Evolutionary conservation across 257 asterid species (phyloP).

Genomic region (Solanum rostratum): DNA sequence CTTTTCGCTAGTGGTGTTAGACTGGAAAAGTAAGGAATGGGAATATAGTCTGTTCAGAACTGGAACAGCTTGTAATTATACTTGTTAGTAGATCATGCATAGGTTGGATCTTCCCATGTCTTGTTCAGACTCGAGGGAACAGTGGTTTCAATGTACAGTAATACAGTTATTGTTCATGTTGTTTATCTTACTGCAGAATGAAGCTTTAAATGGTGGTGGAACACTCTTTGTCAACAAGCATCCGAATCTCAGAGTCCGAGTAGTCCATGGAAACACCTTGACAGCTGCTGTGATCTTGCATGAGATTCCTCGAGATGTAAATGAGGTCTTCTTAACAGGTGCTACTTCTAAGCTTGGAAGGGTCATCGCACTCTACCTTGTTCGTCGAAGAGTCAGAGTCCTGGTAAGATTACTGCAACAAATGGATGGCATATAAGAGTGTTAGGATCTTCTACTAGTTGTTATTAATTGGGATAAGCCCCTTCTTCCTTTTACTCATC

Average conservation of each 20-base stretch:
- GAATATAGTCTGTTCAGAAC: not conserved
- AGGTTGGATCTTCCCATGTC: not conserved
- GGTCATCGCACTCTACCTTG: slow-evolving; percentile 78
- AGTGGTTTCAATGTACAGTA: not conserved
- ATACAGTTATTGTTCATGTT: not conserved
- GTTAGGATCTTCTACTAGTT: not conserved
- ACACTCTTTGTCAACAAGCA: slow-evolving; percentile 62
- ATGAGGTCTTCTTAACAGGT: slow-evolving; percentile 81
- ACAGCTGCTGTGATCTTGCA: slow-evolving; percentile 83
- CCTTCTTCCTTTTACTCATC: not conserved
- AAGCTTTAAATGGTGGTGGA: slow-evolving; percentile 81
- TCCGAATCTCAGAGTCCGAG: slow-evolving; percentile 69
- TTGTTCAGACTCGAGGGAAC: not conserved
- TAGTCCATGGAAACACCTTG: slow-evolving; percentile 88
- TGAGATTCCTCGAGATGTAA: slow-evolving; percentile 54
- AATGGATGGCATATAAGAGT: not conserved
- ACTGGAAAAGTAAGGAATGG: not conserved
- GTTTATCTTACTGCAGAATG: slow-evolving; percentile 41
- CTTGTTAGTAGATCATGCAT: not conserved
- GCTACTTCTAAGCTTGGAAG: slow-evolving; percentile 93
- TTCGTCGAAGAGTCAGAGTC: slow-evolving; percentile 53
- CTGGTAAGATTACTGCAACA: slow-evolving; percentile 29
- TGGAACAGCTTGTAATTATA: not conserved
- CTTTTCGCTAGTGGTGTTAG: not conserved
- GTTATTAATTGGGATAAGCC: not conserved